A percentile compares a stretch with the other conserved stretches of the same genome.
phyloP scores from a whole-genome alignment of 768 basidiomycete genomes.

The Hortiboletus flavorubellus region DNA sequence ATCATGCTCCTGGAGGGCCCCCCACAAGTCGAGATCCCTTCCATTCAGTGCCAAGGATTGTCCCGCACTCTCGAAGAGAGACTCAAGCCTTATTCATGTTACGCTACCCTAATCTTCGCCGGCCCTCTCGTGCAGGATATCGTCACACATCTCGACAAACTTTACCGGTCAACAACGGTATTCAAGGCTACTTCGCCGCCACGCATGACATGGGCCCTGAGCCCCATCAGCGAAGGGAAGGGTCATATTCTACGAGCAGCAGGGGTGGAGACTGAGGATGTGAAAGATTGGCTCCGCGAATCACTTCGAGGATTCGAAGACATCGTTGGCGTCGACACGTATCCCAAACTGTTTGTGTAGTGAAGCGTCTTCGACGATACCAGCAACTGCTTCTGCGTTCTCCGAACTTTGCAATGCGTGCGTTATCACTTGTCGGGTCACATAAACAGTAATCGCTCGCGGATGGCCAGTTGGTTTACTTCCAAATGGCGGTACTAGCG shows the following conservation, averaged over 20 bases:
- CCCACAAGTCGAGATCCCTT: conserved; percentile 5
- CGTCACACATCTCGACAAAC: conserved; percentile 43
- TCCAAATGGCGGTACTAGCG: no score
- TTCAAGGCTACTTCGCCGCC: conserved; percentile 53
- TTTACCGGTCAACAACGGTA: conserved; percentile 57
- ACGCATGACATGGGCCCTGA: conserved; percentile 81
- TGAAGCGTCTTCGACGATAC: neutral
- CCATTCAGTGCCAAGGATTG: conserved; percentile 24
- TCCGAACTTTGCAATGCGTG: no score
- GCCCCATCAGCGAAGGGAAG: conserved; percentile 44
- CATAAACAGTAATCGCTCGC: no score
- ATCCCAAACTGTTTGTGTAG: conserved; percentile 57
- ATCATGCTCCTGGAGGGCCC: conserved; percentile 68
- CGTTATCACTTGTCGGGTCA: neutral
- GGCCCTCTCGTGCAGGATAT: conserved; percentile 59
- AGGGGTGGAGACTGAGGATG: conserved; percentile 71
- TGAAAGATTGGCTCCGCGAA: conserved; percentile 64
- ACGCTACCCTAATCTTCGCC: conserved; percentile 79
- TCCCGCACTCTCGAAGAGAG: conserved; percentile 53
- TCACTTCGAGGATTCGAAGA: conserved; percentile 49
- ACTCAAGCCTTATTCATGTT: conserved; percentile 83
- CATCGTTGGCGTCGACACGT: conserved; percentile 61
- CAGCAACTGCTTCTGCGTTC: no score
- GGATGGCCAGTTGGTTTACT: no score
- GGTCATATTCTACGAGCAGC: conserved; percentile 70